Evolutionary conservation across 2,329 filamentous ascomycete genomes (phyloP).

Genomic region (Fusarium sp.): DNA sequence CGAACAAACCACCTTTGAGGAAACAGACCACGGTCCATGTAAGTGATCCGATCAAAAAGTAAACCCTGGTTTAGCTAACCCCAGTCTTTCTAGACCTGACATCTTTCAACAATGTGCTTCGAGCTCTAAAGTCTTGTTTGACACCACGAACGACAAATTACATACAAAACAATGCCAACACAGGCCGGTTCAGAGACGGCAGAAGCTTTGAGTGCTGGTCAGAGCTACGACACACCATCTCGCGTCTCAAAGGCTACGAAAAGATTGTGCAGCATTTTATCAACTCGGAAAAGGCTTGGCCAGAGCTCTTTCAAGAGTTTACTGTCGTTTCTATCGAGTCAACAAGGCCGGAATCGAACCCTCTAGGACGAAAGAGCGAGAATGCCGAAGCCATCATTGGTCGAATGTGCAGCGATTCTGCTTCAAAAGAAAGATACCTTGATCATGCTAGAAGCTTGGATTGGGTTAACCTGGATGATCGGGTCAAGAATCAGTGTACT

Average conservation of each 20-base stretch:
- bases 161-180: conserved; percentile 17
- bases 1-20: too few species aligned
- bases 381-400: conserved; percentile 38
- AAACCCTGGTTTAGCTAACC: too few species aligned
- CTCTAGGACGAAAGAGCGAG: conserved; percentile 29
- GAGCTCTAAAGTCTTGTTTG: conserved; percentile 19
- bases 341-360: conserved; percentile 28
- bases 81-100: too few species aligned
- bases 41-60: too few species aligned
- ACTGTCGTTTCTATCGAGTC: conserved; percentile 46
- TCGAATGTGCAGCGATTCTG: conserved; percentile 27
- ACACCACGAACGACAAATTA: neutral
- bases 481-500: conserved; percentile 35
- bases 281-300: conserved; percentile 40
- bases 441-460: conserved; percentile 38
- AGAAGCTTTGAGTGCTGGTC: conserved; percentile 42
- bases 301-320: conserved; percentile 48
- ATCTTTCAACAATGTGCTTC: too few species aligned
- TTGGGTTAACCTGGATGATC: conserved; percentile 36
- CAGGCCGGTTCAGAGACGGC: conserved; percentile 30
- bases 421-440: conserved; percentile 10
- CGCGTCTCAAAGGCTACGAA: conserved; percentile 43
- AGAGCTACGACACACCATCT: conserved; percentile 46
- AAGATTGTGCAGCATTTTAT: conserved; percentile 32
- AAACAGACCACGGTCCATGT: too few species aligned